These are phyloP conservation scores for Ustilago nuda DNA, from an alignment of 1,284 basidiomycete genomes.

Conservation along the genomic window DNA sequence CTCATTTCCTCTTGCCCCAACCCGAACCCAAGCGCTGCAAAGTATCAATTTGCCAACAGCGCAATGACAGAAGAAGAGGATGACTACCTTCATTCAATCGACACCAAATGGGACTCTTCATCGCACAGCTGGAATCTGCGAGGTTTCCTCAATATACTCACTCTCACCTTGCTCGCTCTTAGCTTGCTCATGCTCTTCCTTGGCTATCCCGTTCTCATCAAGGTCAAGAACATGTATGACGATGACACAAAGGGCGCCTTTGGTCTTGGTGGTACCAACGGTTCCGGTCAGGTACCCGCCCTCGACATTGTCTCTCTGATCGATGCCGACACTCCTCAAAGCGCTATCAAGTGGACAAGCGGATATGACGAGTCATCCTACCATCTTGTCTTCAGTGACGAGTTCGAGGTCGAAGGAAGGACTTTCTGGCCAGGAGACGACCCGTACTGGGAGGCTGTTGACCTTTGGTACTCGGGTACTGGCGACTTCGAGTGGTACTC, in stretches of 20 bases:
- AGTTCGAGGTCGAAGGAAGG: constrained; percentile 78
- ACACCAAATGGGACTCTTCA: constrained; percentile 51
- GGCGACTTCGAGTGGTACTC: constrained; percentile 69
- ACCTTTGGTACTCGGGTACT: constrained; percentile 68
- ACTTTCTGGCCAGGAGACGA: constrained; percentile 71
- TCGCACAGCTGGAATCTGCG: constrained; percentile 52
- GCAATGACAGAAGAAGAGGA: constrained; percentile 52
- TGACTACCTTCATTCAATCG: constrained; percentile 60
- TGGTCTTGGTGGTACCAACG: constrained; percentile 77
- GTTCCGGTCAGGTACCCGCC: constrained; percentile 60
- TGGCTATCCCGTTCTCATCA: constrained; percentile 65
- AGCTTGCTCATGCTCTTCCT: constrained; percentile 64
- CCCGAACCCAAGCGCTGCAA: constrained; percentile 9
- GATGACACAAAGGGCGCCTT: constrained; percentile 51
- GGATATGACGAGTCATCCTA: constrained; percentile 47
- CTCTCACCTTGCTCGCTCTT: constrained; percentile 53
- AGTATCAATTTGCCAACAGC: constrained; percentile 30
- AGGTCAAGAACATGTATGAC: constrained; percentile 51
- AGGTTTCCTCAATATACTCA: constrained; percentile 61
- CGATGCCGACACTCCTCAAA: constrained; percentile 56
- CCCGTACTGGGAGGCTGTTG: constrained; percentile 66
- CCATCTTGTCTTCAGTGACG: constrained; percentile 78
- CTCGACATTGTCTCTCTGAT: constrained; percentile 47
- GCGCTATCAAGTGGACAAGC: constrained; percentile 41
- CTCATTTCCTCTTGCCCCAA: constrained; percentile 18